phyloP scores from a whole-genome alignment of 331 rosid species.

The Pyrus hybrid region DNA sequence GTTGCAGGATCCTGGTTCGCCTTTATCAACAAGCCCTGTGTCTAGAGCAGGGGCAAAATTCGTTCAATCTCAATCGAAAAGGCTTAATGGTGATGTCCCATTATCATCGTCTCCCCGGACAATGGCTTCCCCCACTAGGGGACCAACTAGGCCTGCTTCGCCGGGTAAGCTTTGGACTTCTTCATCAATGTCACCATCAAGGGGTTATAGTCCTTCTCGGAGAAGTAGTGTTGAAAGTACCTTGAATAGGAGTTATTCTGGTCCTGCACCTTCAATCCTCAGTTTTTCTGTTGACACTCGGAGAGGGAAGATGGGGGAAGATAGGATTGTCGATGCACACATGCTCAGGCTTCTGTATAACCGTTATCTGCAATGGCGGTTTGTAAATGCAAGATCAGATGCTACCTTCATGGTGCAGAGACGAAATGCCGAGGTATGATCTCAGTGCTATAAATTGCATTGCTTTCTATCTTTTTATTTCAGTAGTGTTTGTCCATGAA shows the following conservation, averaged over 20 bases:
- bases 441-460: background rate
- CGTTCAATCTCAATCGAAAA: constrained; percentile 52
- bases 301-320: constrained; percentile 96
- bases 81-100: constrained; percentile 47
- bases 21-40: constrained; percentile 58
- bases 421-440: constrained; percentile 78
- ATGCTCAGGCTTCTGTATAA: constrained; percentile 84
- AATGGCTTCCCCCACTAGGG: constrained; percentile 68
- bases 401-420: constrained; percentile 85
- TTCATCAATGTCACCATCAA: constrained; percentile 57
- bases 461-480: background rate
- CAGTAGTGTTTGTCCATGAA: background rate
- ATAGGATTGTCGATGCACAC: constrained; percentile 86
- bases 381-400: constrained; percentile 92
- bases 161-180: constrained; percentile 83
- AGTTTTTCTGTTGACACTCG: constrained; percentile 85
- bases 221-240: constrained; percentile 56
- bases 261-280: constrained; percentile 72
- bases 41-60: constrained; percentile 47
- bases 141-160: constrained; percentile 67
- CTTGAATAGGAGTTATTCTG: constrained; percentile 35
- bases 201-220: constrained; percentile 85
- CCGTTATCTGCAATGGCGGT: constrained; percentile 88
- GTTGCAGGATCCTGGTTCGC: constrained; percentile 89
- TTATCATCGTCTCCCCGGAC: constrained; percentile 67